A percentile compares a stretch with the other conserved stretches of the same genome.
Conservation (phyloP, 2,329 filamentous ascomycete species). For the Camptophora hylomeconis region DNA sequence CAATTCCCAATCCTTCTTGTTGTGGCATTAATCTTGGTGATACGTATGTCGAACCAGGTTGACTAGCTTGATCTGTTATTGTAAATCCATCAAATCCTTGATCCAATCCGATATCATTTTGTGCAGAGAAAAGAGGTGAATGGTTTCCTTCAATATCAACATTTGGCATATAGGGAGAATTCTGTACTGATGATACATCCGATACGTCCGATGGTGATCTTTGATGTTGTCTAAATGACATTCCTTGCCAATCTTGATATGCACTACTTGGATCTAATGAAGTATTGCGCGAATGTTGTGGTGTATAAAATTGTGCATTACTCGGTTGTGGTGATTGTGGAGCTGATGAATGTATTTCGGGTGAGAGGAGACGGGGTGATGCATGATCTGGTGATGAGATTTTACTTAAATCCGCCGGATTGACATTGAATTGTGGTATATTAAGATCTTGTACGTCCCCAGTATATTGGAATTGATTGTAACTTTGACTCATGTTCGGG, state of each 20-base stretch:
- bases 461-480: no score
- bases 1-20: slow-evolving; percentile 50
- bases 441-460: no score
- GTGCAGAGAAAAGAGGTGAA: slow-evolving; percentile 66
- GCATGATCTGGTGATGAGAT: slow-evolving; percentile 37
- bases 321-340: slow-evolving; percentile 42
- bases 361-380: slow-evolving; percentile 42
- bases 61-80: slow-evolving; percentile 46
- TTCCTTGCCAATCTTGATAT: slow-evolving; percentile 45
- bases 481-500: no score
- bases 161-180: slow-evolving; percentile 72
- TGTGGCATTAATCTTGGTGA: slow-evolving; percentile 56
- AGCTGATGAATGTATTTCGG: slow-evolving; percentile 39
- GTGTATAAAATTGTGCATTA: slow-evolving; percentile 38
- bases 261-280: slow-evolving; percentile 49
- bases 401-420: slow-evolving; percentile 34
- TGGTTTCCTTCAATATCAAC: slow-evolving; percentile 57
- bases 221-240: slow-evolving; percentile 65
- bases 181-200: slow-evolving; percentile 73
- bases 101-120: slow-evolving; percentile 69
- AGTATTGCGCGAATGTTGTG: slow-evolving; percentile 45
- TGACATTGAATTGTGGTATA: slow-evolving; percentile 22
- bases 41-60: slow-evolving; percentile 60
- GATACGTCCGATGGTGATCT: slow-evolving; percentile 83
- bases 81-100: no score